Percentiles rank a stretch among this genome's conserved stretches.
phyloP scores from a whole-genome alignment of 768 basidiomycete genomes.

The Wakefieldia striispora region DNA sequence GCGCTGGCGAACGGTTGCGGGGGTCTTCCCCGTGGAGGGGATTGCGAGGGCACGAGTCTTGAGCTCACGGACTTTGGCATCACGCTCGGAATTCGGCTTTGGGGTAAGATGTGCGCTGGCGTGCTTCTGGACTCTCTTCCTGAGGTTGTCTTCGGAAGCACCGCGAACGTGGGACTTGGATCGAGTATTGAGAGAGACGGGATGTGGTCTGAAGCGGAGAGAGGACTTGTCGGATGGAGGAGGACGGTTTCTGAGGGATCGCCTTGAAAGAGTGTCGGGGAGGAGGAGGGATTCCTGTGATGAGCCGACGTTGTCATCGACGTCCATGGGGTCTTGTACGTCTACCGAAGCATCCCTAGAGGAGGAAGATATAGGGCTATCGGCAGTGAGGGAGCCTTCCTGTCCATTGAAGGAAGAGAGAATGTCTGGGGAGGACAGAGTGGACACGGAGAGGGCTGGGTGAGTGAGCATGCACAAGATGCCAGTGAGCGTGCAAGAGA shows the following conservation, averaged over 20 bases:
- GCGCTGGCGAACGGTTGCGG: constrained; percentile 54
- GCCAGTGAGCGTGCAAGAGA: not conserved
- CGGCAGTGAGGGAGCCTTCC: constrained; percentile 27
- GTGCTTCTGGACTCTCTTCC: constrained; percentile 28
- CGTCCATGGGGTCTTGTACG: constrained; percentile 25
- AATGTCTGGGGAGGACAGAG: constrained; percentile 31
- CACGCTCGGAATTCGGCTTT: constrained; percentile 30
- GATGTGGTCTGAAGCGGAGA: constrained; percentile 22
- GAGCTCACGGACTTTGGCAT: constrained; percentile 29
- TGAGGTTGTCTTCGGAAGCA: constrained; percentile 27
- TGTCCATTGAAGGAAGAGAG: constrained; percentile 33
- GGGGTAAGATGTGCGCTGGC: constrained; percentile 11
- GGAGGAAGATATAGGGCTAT: constrained; percentile 32
- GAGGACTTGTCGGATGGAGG: constrained; percentile 24
- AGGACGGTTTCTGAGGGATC: constrained; percentile 28
- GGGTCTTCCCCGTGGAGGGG: constrained; percentile 40
- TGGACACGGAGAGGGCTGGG: constrained; percentile 23
- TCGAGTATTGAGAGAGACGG: constrained; percentile 27
- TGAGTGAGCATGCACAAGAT: constrained; percentile 11
- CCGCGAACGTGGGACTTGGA: constrained; percentile 22
- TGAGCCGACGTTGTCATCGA: constrained; percentile 21
- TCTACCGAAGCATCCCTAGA: constrained; percentile 34
- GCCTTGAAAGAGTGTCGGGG: constrained; percentile 20
- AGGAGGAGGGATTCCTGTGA: constrained; percentile 27
- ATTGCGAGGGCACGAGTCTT: constrained; percentile 32